A percentile compares a stretch with the other conserved stretches of the same genome.
Evolutionary conservation across 441 rosid genomes (phyloP).

Genomic region (Gossypium aridum): DNA sequence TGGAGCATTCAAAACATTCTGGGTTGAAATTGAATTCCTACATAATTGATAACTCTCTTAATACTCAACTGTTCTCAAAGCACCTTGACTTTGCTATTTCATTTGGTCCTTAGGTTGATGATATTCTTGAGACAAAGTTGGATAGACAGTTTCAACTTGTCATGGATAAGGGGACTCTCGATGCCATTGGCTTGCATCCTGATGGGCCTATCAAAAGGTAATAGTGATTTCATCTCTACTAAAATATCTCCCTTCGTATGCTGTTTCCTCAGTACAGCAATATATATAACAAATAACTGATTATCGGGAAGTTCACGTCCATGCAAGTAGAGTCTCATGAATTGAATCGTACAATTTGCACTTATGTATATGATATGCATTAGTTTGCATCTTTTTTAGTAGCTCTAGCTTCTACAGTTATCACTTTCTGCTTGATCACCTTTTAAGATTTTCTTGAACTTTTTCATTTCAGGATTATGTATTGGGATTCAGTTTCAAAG

Average conservation of each 20-base stretch:
- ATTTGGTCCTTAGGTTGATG: slow-evolving; percentile 60
- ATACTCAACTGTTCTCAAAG: neutral
- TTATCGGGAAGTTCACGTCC: neutral
- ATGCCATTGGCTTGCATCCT: slow-evolving; percentile 95
- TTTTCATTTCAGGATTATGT: slow-evolving; percentile 55
- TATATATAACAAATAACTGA: neutral
- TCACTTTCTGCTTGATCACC: neutral
- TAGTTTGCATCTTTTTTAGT: neutral
- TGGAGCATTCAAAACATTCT: neutral
- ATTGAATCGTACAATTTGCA: neutral
- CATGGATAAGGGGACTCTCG: slow-evolving; percentile 94
- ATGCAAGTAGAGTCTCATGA: neutral
- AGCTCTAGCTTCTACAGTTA: neutral
- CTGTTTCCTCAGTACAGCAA: neutral
- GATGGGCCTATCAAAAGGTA: slow-evolving; percentile 88
- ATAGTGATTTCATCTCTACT: neutral
- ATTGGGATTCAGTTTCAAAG: slow-evolving; percentile 87
- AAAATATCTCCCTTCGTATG: neutral
- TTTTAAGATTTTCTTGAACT: neutral
- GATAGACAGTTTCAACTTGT: slow-evolving; percentile 66
- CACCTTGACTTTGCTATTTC: neutral
- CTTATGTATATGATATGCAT: neutral
- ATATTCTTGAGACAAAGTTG: slow-evolving; percentile 73
- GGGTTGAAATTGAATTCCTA: neutral
- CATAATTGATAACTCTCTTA: neutral